Evolutionary conservation across 225 moss, liverwort and hornwort species (phyloP).

Genomic region (Sphagnum contortum): DNA sequence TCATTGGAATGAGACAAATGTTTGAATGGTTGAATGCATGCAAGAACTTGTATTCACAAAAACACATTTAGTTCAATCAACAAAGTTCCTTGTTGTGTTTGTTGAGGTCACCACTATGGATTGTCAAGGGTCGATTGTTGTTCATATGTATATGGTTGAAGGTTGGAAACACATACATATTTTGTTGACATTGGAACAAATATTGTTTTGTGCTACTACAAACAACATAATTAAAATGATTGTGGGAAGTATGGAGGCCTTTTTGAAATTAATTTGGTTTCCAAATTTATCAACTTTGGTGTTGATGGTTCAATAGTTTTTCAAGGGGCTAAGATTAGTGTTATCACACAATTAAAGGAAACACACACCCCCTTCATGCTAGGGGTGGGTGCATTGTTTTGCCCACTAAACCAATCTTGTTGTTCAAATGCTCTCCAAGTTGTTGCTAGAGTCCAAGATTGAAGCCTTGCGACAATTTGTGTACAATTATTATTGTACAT

Average conservation of each 20-base stretch:
- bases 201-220: background rate
- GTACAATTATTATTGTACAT: background rate
- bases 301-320: background rate
- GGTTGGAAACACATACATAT: background rate
- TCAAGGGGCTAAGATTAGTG: background rate
- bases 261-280: too few species aligned
- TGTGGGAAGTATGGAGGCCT: background rate
- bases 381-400: conserved; percentile 1
- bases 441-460: background rate
- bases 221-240: background rate
- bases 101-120: background rate
- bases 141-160: background rate
- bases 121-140: background rate
- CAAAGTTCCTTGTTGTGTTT: background rate
- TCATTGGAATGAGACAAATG: background rate
- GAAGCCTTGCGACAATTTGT: background rate
- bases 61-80: background rate
- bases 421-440: background rate
- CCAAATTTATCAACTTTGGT: background rate
- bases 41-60: background rate
- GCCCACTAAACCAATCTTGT: conserved; percentile 1
- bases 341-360: background rate
- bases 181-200: background rate
- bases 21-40: background rate
- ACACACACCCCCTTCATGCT: conserved; percentile 1